Conservation (phyloP, 768 basidiomycete genomes). For the Phanerochaete carnosa region DNA sequence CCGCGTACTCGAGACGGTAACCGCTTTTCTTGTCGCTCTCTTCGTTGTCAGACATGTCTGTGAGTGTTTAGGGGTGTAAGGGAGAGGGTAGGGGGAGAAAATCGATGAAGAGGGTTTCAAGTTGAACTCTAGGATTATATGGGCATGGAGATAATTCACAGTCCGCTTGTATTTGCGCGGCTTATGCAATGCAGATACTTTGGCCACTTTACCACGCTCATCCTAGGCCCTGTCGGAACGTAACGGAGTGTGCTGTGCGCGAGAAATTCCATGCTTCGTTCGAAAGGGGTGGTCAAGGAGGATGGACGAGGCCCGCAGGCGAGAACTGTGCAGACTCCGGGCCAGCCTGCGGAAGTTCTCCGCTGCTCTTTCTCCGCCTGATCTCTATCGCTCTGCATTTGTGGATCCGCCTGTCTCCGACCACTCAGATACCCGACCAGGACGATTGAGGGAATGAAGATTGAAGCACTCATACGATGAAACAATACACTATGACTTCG, state of each 20-base stretch:
- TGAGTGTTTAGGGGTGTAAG: not conserved
- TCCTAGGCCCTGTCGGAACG: not conserved
- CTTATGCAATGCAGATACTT: slow-evolving; percentile 7
- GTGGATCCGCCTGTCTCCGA: not conserved
- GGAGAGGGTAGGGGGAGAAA: slow-evolving; percentile 16
- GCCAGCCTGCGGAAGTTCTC: not conserved
- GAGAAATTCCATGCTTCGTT: not conserved
- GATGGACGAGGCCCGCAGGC: not conserved
- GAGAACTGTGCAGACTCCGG: not conserved
- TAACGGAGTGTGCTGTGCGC: not conserved
- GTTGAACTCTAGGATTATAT: slow-evolving; percentile 21
- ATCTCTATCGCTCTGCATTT: not conserved
- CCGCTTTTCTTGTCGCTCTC: slow-evolving; percentile 47
- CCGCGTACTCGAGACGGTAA: slow-evolving; percentile 79
- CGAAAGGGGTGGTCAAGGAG: not conserved
- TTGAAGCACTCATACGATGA: not conserved
- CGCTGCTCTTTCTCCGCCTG: not conserved
- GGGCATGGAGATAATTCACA: slow-evolving; percentile 27
- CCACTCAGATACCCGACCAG: not conserved
- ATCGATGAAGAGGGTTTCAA: slow-evolving; percentile 16
- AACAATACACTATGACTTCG: not conserved
- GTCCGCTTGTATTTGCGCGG: slow-evolving; percentile 30
- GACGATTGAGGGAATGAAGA: not conserved
- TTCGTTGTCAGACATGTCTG: slow-evolving; percentile 36
- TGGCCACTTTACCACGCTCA: slow-evolving; percentile 4